Percentiles rank a stretch among this genome's conserved stretches.
Conservation (phyloP, 129 eudicot species). For the Arctium minus region DNA sequence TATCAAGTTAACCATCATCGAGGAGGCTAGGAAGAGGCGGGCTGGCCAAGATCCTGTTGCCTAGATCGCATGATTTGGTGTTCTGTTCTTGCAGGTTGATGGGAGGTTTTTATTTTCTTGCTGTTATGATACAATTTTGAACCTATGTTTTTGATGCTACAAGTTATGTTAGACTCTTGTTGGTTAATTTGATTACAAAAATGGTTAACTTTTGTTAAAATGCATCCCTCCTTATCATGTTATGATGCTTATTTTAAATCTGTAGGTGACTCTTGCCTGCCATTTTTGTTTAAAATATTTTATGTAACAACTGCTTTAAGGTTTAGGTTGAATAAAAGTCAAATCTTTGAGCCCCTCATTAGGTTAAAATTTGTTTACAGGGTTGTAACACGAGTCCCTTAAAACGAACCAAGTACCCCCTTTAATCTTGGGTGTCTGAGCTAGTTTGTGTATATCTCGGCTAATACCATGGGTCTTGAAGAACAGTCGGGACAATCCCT, state of each 20-base stretch:
- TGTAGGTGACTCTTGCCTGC: too few relatives aligned
- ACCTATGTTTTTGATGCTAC: background rate
- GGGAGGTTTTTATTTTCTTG: background rate
- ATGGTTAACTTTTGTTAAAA: background rate
- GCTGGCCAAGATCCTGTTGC: constrained; percentile 33
- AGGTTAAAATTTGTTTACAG: too few relatives aligned
- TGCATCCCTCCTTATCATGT: background rate
- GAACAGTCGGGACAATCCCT: too few relatives aligned
- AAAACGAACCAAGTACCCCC: too few relatives aligned
- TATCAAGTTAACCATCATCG: constrained; percentile 56
- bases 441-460: too few relatives aligned
- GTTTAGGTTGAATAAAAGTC: too few relatives aligned
- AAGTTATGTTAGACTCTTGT: background rate
- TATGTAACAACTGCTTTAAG: background rate
- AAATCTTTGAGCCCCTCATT: too few relatives aligned
- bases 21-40: constrained; percentile 56
- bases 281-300: too few relatives aligned
- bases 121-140: constrained; percentile 14
- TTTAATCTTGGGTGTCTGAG: too few relatives aligned
- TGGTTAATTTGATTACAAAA: constrained; percentile 4
- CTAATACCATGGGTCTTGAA: too few relatives aligned
- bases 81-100: background rate
- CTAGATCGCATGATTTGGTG: constrained; percentile 7
- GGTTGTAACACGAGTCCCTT: too few relatives aligned
- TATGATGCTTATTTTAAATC: background rate